Evolutionary conservation across 2,329 filamentous ascomycete species (phyloP).

Genomic region (Ilyonectria mors-panacis): DNA sequence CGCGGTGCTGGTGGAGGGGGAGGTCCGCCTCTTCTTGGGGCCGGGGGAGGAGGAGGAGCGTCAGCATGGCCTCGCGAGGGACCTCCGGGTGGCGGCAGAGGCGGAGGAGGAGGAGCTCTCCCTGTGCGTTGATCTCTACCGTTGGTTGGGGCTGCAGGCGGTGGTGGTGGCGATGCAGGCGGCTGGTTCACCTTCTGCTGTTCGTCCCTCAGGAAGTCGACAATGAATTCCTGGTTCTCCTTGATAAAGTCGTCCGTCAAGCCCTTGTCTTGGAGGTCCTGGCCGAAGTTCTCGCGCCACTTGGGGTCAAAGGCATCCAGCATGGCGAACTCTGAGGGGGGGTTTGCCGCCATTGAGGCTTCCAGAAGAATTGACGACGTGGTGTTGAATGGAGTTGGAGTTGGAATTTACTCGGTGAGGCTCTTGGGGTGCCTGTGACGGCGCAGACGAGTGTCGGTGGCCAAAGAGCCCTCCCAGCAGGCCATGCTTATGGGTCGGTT

Average conservation of each 20-base stretch:
- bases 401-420: slow-evolving; percentile 61
- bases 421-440: slow-evolving; percentile 71
- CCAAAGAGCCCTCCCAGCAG: slow-evolving; percentile 75
- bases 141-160: slow-evolving; percentile 52
- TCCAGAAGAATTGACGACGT: slow-evolving; percentile 59
- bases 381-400: slow-evolving; percentile 53
- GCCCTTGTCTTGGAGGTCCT: slow-evolving; percentile 74
- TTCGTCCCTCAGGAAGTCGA: slow-evolving; percentile 74
- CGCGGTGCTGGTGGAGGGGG: slow-evolving; percentile 65
- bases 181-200: slow-evolving; percentile 58
- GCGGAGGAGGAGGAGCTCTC: slow-evolving; percentile 57
- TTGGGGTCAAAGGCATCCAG: slow-evolving; percentile 75
- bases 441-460: slow-evolving; percentile 72
- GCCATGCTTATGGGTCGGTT: slow-evolving; percentile 58
- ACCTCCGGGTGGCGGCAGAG: slow-evolving; percentile 47
- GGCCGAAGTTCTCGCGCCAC: slow-evolving; percentile 77
- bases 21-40: slow-evolving; percentile 47
- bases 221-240: slow-evolving; percentile 78
- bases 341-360: slow-evolving; percentile 62
- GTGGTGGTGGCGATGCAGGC: slow-evolving; percentile 45
- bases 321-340: slow-evolving; percentile 70
- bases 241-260: slow-evolving; percentile 77
- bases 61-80: slow-evolving; percentile 25
- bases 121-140: slow-evolving; percentile 26
- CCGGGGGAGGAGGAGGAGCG: slow-evolving; percentile 50